phyloP scores from a whole-genome alignment of 495 filamentous ascomycete genomes.

The Penicillium egyptiacum region DNA sequence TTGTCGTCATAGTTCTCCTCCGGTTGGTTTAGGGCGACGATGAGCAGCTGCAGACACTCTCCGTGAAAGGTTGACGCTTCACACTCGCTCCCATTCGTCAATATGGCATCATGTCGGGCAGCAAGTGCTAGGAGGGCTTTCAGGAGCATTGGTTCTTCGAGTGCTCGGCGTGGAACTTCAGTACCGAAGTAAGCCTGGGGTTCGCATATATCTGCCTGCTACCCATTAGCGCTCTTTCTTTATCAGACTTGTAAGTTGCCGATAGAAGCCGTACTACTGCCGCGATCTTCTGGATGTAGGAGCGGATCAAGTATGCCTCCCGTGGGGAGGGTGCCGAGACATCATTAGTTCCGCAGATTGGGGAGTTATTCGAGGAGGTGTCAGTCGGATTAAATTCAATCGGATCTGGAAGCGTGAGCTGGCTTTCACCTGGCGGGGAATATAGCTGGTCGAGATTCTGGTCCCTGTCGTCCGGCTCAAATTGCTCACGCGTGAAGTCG shows the following conservation, averaged over 20 bases:
- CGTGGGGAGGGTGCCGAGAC: not conserved
- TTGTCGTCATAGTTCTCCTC: slow-evolving; percentile 36
- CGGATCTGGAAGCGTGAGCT: not conserved
- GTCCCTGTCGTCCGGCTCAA: not conserved
- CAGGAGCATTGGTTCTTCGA: slow-evolving; percentile 37
- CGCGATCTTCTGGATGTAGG: slow-evolving; percentile 23
- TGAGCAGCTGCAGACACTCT: slow-evolving; percentile 37
- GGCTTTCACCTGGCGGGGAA: not conserved
- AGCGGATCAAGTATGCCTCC: not conserved
- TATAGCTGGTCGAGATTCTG: not conserved
- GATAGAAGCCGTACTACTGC: not conserved
- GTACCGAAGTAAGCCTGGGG: slow-evolving; percentile 34
- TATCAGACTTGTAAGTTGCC: not conserved
- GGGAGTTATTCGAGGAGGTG: not conserved
- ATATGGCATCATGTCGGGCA: slow-evolving; percentile 37
- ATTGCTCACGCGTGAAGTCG: slow-evolving; percentile 9
- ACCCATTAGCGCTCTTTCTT: no score
- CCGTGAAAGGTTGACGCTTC: slow-evolving; percentile 42
- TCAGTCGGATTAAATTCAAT: not conserved
- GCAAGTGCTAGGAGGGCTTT: slow-evolving; percentile 37
- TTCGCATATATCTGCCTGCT: slow-evolving; percentile 41
- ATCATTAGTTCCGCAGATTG: not conserved
- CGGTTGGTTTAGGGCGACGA: slow-evolving; percentile 29
- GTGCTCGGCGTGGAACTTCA: slow-evolving; percentile 33
- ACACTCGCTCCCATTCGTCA: slow-evolving; percentile 30